Conservation (phyloP, 164 flowering plant genomes). For the Chimonanthus salicifolius region DNA sequence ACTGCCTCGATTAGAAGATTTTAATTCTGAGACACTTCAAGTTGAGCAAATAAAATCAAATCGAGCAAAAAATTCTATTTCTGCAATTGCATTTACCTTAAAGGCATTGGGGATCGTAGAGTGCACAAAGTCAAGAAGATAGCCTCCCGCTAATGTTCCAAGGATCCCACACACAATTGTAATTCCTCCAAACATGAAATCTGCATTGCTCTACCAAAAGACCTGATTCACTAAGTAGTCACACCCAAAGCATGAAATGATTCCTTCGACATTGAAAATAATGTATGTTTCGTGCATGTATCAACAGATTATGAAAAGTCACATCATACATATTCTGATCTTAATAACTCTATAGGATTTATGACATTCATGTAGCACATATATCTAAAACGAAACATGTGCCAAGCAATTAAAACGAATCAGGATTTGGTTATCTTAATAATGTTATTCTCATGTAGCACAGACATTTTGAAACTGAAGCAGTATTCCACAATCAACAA, state of each 20-base stretch:
- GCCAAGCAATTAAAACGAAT: no score
- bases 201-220: conserved; percentile 62
- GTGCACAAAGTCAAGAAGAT: conserved; percentile 53
- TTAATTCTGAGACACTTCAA: no score
- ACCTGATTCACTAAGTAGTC: neutral
- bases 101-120: conserved; percentile 83
- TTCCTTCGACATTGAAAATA: neutral
- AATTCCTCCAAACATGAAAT: conserved; percentile 76
- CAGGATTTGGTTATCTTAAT: no score
- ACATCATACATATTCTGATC: no score
- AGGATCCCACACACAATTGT: conserved; percentile 77
- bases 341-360: no score
- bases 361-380: no score
- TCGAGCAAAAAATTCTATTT: neutral
- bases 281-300: neutral
- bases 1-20: no score
- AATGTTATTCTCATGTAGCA: no score
- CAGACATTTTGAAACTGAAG: no score
- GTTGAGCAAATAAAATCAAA: neutral
- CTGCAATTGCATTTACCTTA: conserved; percentile 44
- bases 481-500: no score
- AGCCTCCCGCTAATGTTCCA: conserved; percentile 87
- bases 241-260: neutral
- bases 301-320: neutral
- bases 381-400: no score